Evolutionary conservation across 2,329 filamentous ascomycete genomes (phyloP).

Genomic region (Aureobasidium sp.): DNA sequence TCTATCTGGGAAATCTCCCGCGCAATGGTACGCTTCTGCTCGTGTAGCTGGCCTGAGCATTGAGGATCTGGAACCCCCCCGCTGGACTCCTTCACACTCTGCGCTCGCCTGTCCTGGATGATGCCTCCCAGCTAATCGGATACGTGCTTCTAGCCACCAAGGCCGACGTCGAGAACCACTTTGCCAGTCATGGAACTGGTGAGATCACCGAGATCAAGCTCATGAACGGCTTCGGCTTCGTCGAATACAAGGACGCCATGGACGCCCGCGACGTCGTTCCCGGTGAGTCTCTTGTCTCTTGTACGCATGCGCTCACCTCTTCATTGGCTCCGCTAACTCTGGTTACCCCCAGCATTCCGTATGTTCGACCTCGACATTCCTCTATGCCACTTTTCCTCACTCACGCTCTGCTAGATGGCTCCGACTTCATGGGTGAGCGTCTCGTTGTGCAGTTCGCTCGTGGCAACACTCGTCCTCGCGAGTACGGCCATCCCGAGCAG

Average conservation of each 20-base stretch:
- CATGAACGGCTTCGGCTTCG: conserved; percentile 99
- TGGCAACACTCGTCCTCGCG: conserved; percentile 62
- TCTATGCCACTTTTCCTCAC: neutral
- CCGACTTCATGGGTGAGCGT: conserved; percentile 95
- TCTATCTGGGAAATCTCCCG: conserved; percentile 96
- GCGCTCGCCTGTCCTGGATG: conserved; percentile 16
- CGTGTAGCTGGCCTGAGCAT: conserved; percentile 19
- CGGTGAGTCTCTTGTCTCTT: conserved; percentile 54
- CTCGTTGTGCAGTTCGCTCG: conserved; percentile 97
- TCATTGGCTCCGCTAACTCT: conserved; percentile 19
- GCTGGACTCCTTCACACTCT: conserved; percentile 13
- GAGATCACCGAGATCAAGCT: conserved; percentile 99
- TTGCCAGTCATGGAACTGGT: conserved; percentile 89
- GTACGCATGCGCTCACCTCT: conserved; percentile 15
- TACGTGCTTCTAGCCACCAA: conserved; percentile 71
- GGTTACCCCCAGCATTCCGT: conserved; percentile 50
- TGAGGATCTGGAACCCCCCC: conserved; percentile 17
- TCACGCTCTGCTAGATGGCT: conserved; percentile 64
- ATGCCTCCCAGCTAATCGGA: conserved; percentile 41
- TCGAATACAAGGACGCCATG: conserved; percentile 98
- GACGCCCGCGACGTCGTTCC: conserved; percentile 97
- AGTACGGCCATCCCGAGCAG: conserved; percentile 25
- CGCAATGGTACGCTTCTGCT: conserved; percentile 68
- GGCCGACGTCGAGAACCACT: conserved; percentile 91
- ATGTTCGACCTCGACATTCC: conserved; percentile 33